Evolutionary conservation across 345 rosid species (phyloP), one percentile per base, ranked within the genome.

Genomic region (Rhodamnia rubescens): DNA sequence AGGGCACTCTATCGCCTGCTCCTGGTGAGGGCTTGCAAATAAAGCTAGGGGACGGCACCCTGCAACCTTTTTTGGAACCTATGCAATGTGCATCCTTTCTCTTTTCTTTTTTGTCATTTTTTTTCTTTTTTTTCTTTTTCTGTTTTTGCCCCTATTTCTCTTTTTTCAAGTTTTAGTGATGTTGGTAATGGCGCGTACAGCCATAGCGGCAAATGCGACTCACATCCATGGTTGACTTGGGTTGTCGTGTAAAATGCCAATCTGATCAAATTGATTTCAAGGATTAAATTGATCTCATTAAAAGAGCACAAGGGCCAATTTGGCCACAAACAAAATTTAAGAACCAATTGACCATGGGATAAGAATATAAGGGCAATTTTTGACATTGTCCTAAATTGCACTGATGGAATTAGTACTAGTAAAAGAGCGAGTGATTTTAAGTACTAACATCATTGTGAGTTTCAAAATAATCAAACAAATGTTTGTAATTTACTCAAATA

Each of bases 401-500:
- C 5, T 42, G 47, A 42, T 42, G 47, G 47, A 6, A 42, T 42
- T 59, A n/a, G 29, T 59, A 59, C 32, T n/a, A n/a, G 69, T n/a
- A 6, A n/a, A n/a, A 59, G 32, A 59, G 69, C 1, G 0, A 59
- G 69, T 15, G 16, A n/a, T 14, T 52, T 52, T 52, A 52, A 4
- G 18, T 52, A 15, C 20, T 14, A 52, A 14, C 53, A 52, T 6
- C 53, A 5, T 2, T 5, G 42, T 52, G 4, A 14, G 18, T 53
- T 53, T 53, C 20, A 5, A 53, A 14, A 56, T 6, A 56, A 58
- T 58, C 36, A 58, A n/a, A n/a, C 36, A 6, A 13, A n/a, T n/a
- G 18, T n/a, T 2, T 0, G 69, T n/a, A n/a, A 58, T n/a, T 58
- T 2, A 5, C 18, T 59, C 8, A 13, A 2, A 59, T 6, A 59